These are phyloP conservation scores for Paramecium sexaurelia DNA, from an alignment of 73 alveolate genomes.

Conservation along the genomic window DNA sequence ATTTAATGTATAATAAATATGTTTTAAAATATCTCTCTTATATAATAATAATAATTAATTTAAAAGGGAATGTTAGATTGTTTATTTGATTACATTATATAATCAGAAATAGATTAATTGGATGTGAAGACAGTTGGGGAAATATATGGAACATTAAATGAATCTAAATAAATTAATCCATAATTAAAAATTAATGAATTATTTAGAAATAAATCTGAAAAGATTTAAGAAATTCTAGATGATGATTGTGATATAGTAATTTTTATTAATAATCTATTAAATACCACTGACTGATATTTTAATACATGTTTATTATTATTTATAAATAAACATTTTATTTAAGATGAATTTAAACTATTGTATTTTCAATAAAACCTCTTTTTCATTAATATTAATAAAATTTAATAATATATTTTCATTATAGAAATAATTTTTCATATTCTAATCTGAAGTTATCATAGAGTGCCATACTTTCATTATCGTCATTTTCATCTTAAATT, in stretches of 20 bases:
- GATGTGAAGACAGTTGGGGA: not conserved
- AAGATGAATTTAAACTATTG: too few relatives aligned
- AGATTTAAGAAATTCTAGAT: not conserved
- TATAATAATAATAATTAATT: not conserved
- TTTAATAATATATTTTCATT: too few relatives aligned
- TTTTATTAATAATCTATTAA: not conserved
- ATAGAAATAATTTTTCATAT: slow-evolving; percentile 35
- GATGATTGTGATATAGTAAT: slow-evolving; percentile 1
- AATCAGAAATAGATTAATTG: not conserved
- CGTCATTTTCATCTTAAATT: slow-evolving; percentile 39
- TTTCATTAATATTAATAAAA: too few relatives aligned
- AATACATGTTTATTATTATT: not conserved
- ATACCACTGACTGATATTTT: not conserved
- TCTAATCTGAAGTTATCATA: not conserved
- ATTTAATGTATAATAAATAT: slow-evolving; percentile 6
- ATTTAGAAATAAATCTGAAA: not conserved
- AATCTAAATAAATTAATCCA: not conserved
- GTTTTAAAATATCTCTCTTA: not conserved
- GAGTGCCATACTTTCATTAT: not conserved
- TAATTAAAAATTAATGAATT: not conserved
- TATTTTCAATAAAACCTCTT: too few relatives aligned
- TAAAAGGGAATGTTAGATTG: not conserved
- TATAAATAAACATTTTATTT: too few relatives aligned
- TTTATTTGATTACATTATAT: not conserved
- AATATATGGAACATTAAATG: not conserved